Base-by-base conservation (phyloP, 805 yeast species). In the Saccharomycopsis amapae region DNA sequence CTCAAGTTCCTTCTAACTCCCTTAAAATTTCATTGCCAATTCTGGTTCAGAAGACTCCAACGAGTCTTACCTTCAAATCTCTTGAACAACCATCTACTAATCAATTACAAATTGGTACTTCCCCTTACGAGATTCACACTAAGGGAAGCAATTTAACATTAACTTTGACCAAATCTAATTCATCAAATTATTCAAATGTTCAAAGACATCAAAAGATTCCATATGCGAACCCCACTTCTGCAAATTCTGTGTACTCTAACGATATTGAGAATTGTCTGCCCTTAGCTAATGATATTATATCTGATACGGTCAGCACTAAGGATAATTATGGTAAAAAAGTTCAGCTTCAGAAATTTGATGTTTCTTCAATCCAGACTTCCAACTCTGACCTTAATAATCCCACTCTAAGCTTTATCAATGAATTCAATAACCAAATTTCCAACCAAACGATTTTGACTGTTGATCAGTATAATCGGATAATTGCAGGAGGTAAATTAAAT, bases 61-160 rank as follows among this genome's bases (percentile, higher is more conserved):
- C 30, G 7, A 12, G 10, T 26, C 30, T 26, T 26, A 26, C 30
- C 30, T 26, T 26, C 12, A 7, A 7, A 26, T 7, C 7, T 26
- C 7, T 9, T 26, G 10, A 26, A 7, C 10, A 7, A 26, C 30
- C 30, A 7, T 9, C 30, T 12, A 26, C 30, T 26, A 20, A 30
- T 19, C 17, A 12, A 4, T 18, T 20, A 4, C n/a, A 4, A 13
- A 6, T 18, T 33, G 18, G n/a, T 7, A 23, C 38, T 17, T 6
- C 28, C 5, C 31, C 34, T 5, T 15, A 28, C 12, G 38, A 42
- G 23, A 25, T 40, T 19, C 15, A 20, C 37, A 35, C 45, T 4
- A 34, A 26, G 18, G 45, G 30, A 4, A 42, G 45, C 19, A 32
- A 33, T 17, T 22, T 41, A 9, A 34, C 43, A 4, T 34, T 45